phyloP scores from a whole-genome alignment of 345 rosid species.

The Populus nigra region DNA sequence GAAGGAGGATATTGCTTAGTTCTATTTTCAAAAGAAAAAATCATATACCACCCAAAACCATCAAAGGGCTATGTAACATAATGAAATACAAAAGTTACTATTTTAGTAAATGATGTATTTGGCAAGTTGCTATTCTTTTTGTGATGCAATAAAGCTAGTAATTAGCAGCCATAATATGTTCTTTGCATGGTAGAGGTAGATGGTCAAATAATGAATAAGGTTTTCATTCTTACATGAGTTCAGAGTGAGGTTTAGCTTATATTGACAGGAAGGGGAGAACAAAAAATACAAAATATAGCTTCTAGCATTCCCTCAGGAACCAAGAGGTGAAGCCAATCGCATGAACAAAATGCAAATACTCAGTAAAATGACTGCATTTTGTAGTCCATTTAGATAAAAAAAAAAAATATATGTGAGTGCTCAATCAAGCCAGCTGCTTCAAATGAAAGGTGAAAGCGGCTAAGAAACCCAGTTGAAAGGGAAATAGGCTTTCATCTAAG shows the following conservation, averaged over 20 bases:
- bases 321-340: background rate
- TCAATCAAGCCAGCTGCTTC: background rate
- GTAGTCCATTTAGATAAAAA: background rate
- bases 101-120: background rate
- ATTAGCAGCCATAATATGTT: background rate
- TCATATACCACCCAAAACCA: background rate
- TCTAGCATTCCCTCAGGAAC: background rate
- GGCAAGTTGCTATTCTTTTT: background rate
- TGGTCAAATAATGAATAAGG: background rate
- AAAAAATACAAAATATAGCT: background rate
- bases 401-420: background rate
- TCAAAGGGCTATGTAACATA: background rate
- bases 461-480: background rate
- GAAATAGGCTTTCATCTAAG: background rate
- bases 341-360: background rate
- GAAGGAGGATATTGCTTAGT: conserved; percentile 7
- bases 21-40: background rate
- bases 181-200: background rate
- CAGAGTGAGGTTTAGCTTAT: background rate
- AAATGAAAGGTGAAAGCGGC: background rate
- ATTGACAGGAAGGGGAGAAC: background rate
- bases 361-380: background rate
- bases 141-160: background rate
- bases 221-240: background rate
- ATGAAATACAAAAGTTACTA: background rate